Conservation (phyloP, 371 early-diverging fungal genomes). For the Phascolomyces articulosus region DNA sequence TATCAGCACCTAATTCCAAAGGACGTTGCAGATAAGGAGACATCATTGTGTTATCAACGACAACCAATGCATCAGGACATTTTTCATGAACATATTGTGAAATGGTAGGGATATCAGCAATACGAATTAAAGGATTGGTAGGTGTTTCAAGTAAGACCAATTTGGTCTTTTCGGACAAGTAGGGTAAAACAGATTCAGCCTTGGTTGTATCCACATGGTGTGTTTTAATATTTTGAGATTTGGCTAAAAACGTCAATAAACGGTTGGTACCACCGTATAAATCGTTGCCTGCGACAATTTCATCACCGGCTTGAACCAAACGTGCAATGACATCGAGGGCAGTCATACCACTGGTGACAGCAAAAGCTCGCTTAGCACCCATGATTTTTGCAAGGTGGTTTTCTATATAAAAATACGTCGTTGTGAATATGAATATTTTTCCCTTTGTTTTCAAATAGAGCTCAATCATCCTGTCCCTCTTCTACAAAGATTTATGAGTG, state of each 20-base stretch:
- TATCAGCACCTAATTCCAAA: conserved; percentile 87
- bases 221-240: conserved; percentile 72
- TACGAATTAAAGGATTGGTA: conserved; percentile 88
- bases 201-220: conserved; percentile 86
- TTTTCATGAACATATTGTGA: conserved; percentile 65
- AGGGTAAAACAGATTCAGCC: conserved; percentile 58
- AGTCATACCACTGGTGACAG: conserved; percentile 88
- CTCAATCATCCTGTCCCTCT: background rate
- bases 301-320: conserved; percentile 77
- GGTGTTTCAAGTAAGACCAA: conserved; percentile 87
- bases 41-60: conserved; percentile 96
- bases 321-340: conserved; percentile 86
- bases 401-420: conserved; percentile 49
- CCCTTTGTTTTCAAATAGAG: too few species aligned
- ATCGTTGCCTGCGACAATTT: conserved; percentile 90
- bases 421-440: too few species aligned
- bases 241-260: conserved; percentile 71
- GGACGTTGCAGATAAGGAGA: conserved; percentile 87
- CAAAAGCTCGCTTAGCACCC: conserved; percentile 77
- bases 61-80: conserved; percentile 78
- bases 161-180: conserved; percentile 76
- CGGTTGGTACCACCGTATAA: conserved; percentile 92
- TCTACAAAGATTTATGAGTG: too few species aligned
- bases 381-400: conserved; percentile 86
- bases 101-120: conserved; percentile 82